Percentiles rank a stretch among this genome's conserved stretches.
Evolutionary conservation across 129 eudicot genomes (phyloP).

Genomic region (Flaveria linearis): DNA sequence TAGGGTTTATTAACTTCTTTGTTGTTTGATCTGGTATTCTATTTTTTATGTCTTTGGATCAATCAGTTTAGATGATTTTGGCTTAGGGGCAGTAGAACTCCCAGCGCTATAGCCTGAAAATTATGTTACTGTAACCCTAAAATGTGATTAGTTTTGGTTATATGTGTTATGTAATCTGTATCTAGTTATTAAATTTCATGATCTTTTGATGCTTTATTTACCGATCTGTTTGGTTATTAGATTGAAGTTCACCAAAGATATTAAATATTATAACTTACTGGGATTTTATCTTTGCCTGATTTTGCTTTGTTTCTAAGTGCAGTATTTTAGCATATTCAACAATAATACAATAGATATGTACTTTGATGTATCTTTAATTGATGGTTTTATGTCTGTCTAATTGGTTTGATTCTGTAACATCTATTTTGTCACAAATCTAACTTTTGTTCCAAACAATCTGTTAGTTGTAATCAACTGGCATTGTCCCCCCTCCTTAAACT

Average conservation of each 20-base stretch:
- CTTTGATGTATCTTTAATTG: background rate
- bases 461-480: conserved; percentile 15
- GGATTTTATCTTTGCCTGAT: conserved; percentile 12
- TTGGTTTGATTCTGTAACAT: conserved; percentile 12
- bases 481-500: background rate
- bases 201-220: conserved; percentile 19
- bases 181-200: background rate
- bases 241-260: background rate
- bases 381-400: conserved; percentile 6
- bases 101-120: background rate
- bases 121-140: conserved; percentile 2
- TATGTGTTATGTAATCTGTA: background rate
- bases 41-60: conserved; percentile 11
- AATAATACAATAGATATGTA: background rate
- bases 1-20: conserved; percentile 25
- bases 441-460: background rate
- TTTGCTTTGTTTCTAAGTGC: background rate
- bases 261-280: background rate
- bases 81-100: too few relatives aligned
- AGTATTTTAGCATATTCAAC: conserved; percentile 6
- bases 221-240: conserved; percentile 7
- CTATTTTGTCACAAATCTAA: background rate
- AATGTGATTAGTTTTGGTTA: background rate
- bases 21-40: background rate
- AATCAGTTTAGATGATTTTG: background rate